phyloP scores from a whole-genome alignment of 164 flowering plant species.

The Taxillus chinensis region DNA sequence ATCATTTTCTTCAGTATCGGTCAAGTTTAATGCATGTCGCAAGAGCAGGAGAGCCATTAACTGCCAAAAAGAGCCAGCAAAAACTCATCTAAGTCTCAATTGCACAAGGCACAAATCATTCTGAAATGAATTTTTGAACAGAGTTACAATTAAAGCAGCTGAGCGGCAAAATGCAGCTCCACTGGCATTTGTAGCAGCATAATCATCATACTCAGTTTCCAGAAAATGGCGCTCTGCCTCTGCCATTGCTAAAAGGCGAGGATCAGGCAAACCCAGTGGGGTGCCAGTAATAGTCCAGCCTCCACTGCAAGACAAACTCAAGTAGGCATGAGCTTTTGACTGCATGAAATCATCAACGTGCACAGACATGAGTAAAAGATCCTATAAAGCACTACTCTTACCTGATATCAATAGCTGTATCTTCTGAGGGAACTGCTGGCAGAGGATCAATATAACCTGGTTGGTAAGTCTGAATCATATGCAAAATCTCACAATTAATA shows the following conservation, averaged over 20 bases:
- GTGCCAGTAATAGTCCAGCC: slow-evolving; percentile 86
- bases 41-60: slow-evolving; percentile 69
- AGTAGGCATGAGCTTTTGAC: background rate
- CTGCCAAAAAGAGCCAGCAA: slow-evolving; percentile 27
- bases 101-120: too few relatives aligned
- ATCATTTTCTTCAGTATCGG: slow-evolving; percentile 50
- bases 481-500: too few relatives aligned
- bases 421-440: slow-evolving; percentile 44
- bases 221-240: slow-evolving; percentile 78
- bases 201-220: slow-evolving; percentile 85
- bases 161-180: slow-evolving; percentile 96
- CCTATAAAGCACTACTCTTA: slow-evolving; percentile 13
- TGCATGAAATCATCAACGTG: too few relatives aligned
- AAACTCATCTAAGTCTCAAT: background rate
- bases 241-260: slow-evolving; percentile 87
- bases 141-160: slow-evolving; percentile 76
- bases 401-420: slow-evolving; percentile 81
- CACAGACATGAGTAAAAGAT: background rate
- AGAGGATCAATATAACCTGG: slow-evolving; percentile 89
- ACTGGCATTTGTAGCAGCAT: slow-evolving; percentile 68
- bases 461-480: slow-evolving; percentile 84
- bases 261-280: slow-evolving; percentile 71
- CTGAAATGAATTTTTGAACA: background rate
- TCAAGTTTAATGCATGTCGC: slow-evolving; percentile 54
- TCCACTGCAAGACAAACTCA: slow-evolving; percentile 38